phyloP scores from a whole-genome alignment of 129 eudicot genomes.

The Apium graveolens region DNA sequence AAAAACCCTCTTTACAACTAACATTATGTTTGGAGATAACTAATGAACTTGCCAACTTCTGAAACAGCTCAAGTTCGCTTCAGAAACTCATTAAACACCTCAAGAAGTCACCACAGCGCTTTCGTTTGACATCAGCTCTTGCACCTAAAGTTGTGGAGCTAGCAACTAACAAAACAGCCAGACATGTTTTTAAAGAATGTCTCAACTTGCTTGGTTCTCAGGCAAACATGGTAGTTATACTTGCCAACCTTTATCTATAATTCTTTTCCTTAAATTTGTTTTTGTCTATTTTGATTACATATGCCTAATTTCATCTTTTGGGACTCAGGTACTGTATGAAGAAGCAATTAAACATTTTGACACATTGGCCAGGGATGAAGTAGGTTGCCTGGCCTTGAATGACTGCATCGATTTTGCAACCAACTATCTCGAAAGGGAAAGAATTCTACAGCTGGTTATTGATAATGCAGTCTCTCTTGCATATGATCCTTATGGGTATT shows the following conservation, averaged over 20 bases:
- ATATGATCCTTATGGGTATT: constrained; percentile 14
- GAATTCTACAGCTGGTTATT: constrained; percentile 2
- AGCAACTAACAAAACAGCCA: not conserved
- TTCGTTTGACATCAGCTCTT: constrained; percentile 1
- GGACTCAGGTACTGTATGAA: not conserved
- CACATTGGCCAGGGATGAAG: constrained; percentile 5
- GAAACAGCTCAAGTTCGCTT: constrained; percentile 6
- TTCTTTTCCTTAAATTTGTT: too few relatives aligned
- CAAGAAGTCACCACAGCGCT: constrained; percentile 4
- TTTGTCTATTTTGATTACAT: not conserved
- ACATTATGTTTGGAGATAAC: not conserved
- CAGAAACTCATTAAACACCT: constrained; percentile 1
- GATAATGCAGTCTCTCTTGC: not conserved
- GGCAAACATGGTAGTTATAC: constrained; percentile 8
- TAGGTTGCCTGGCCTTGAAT: constrained; percentile 13
- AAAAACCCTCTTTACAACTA: not conserved
- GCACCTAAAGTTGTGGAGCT: constrained; percentile 3
- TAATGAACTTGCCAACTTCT: not conserved
- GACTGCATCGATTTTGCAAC: constrained; percentile 2
- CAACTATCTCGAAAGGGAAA: not conserved
- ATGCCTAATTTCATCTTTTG: not conserved
- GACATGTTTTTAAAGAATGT: constrained; percentile 12
- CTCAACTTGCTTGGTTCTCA: constrained; percentile 5
- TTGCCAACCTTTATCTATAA: not conserved
- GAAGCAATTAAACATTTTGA: constrained; percentile 4